These are phyloP conservation scores for Papilionanthe hybrid DNA, from an alignment of 116 monocot genomes.

Conservation along the genomic window DNA sequence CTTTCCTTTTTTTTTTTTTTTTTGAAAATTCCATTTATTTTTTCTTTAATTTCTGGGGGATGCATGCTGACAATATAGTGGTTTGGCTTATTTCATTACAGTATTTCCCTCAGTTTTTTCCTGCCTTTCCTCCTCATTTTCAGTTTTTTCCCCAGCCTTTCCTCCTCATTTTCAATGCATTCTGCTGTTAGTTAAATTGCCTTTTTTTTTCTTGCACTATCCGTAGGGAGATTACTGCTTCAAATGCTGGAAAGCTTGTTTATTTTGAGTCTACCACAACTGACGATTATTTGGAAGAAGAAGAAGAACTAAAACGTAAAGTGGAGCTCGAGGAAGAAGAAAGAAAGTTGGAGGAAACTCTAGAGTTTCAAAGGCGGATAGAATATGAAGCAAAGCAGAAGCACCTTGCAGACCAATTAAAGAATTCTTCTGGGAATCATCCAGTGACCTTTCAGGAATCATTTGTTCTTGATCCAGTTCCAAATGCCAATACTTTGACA, in stretches of 20 bases:
- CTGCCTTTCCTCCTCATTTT: background rate
- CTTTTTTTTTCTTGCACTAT: conserved; percentile 4
- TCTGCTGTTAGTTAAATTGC: conserved; percentile 4
- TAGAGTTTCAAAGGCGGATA: conserved; percentile 76
- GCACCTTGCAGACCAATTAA: conserved; percentile 57
- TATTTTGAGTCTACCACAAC: conserved; percentile 19
- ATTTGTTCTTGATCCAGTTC: conserved; percentile 15
- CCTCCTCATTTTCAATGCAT: background rate
- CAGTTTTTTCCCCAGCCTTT: too few species aligned
- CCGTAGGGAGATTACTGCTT: conserved; percentile 32
- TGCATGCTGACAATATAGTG: background rate
- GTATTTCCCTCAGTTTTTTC: background rate
- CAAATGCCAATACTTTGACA: conserved; percentile 2
- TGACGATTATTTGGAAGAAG: conserved; percentile 42
- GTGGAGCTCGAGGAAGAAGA: conserved; percentile 81
- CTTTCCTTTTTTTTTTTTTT: background rate
- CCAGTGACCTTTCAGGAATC: conserved; percentile 9
- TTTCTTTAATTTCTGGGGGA: background rate
- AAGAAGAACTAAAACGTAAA: conserved; percentile 51
- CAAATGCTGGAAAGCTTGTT: conserved; percentile 23
- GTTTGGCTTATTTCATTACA: background rate
- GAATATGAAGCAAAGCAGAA: conserved; percentile 84
- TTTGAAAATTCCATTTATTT: background rate
- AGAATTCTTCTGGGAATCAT: conserved; percentile 19
- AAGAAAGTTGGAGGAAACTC: conserved; percentile 86